phyloP scores from a whole-genome alignment of 306 rosid species.

The Comarum palustre region DNA sequence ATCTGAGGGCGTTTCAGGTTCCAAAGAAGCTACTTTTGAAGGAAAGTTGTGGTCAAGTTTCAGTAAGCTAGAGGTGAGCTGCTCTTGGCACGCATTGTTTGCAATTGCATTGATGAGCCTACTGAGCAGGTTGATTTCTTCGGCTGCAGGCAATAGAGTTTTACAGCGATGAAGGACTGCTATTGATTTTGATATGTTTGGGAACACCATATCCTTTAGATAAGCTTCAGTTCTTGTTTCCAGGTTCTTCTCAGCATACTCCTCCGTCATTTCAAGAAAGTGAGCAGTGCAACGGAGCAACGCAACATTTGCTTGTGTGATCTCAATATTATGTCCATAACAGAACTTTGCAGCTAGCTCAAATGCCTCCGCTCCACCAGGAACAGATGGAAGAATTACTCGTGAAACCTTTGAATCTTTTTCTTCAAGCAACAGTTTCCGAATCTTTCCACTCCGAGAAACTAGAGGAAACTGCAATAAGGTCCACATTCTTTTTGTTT shows the following conservation, averaged over 20 bases:
- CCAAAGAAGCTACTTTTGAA: conserved; percentile 45
- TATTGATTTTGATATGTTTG: conserved; percentile 64
- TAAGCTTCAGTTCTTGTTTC: conserved; percentile 62
- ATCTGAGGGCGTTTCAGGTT: conserved; percentile 82
- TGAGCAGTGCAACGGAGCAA: conserved; percentile 70
- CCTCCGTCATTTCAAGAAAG: conserved; percentile 90
- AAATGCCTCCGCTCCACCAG: conserved; percentile 88
- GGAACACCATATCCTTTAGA: conserved; percentile 63
- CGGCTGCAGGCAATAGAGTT: conserved; percentile 67
- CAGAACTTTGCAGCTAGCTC: conserved; percentile 92
- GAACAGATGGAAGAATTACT: conserved; percentile 53
- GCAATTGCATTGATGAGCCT: conserved; percentile 82
- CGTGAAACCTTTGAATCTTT: conserved; percentile 73
- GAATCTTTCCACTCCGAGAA: conserved; percentile 82
- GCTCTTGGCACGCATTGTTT: conserved; percentile 88
- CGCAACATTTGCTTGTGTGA: conserved; percentile 71
- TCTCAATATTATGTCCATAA: conserved; percentile 69
- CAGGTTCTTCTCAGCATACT: conserved; percentile 67
- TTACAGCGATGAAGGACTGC: conserved; percentile 87
- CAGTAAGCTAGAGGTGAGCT: conserved; percentile 75
- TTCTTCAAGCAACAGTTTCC: conserved; percentile 71
- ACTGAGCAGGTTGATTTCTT: conserved; percentile 66
- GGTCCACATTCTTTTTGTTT: background rate
- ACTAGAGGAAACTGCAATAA: conserved; percentile 82
- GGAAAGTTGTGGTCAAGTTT: conserved; percentile 81